Base-by-base conservation (phyloP, 305 asterid genomes). In the Stenogyne calaminthoides region DNA sequence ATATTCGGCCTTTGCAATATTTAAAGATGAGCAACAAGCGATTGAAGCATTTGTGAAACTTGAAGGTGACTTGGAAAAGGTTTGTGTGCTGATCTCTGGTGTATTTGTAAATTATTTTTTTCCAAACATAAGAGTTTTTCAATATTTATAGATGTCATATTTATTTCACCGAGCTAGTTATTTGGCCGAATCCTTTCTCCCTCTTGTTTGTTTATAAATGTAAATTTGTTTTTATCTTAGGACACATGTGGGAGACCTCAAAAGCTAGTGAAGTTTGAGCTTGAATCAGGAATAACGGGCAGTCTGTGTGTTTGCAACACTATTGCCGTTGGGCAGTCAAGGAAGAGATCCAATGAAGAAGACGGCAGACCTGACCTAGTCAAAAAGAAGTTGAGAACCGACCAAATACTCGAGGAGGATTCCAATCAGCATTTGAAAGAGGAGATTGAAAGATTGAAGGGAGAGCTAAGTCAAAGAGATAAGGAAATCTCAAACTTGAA, bases 171-270 rank as follows among this genome's bases (percentile, higher is more conserved):
- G 19, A 49, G 49, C 36, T 55, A 47, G 42, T 19, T 20, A n/a
- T 67, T 22, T 49, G 54, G 25, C 54, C 36, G 14, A 78, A 36
- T 16, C 16, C 14, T 42, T 44, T 74, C 14, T 19, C 47, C 42
- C 9, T 65, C 27, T 27, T 69, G 19, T 42, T 29, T 39, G 7
- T 49, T 34, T 7, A n/a, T 42, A n/a, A 6, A 15, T 61, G 14
- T 60, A 9, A 39, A 63, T 6, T 19, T 9, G 34, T 69, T 12
- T 25, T 12, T 6, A 37, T 85, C 72, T 51, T 69, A 94, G 99
- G 98, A 94, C 77, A 68, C 89, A 7, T 22, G 42, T 58, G 98
- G 97, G 25, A 83, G 91, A 10, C 80, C 85, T 9, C 99, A 94
- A 72, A 94, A 90, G 78, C 49, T 77, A 51, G 79, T 90, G 8